Base-by-base conservation (phyloP, 345 rosid genomes). In the Durio zibethinus region DNA sequence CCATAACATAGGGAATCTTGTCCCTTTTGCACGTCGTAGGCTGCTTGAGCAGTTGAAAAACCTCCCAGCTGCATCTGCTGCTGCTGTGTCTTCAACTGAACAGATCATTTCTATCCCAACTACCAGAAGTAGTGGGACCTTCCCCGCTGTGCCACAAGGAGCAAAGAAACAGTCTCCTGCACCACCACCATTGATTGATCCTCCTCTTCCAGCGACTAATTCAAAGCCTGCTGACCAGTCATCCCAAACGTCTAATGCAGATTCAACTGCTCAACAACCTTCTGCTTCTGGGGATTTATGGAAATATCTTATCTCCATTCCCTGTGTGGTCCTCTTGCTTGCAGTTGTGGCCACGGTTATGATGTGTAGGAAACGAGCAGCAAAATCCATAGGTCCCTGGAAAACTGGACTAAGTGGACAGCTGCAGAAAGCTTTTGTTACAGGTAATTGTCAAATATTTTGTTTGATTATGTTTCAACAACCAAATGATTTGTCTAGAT, bases 351-450 rank as follows among this genome's bases (percentile, higher is more conserved):
- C 76, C 80, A 75, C 84, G 47, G 48, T 87, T 79, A 53, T 87
- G 60, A 23, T 78, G 56, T 89, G 79, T 76, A 86, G 86, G 57
- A 93, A 84, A 71, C 85, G 63, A 65, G 92, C 90, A 65, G 90
- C 83, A 45, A 82, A 82, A 77, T 84, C 87, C 71, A 88, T 94
- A 29, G 81, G 91, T 76, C 98, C 98, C 20, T 94, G 98, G 98
- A 94, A 88, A 83, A 89, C 94, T 71, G 98, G 98, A 79, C 80
- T 94, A 29, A 94, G 98, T 82, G 98, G 94, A 82, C 98, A 94
- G 83, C 82, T 93, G 77, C 98, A 91, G 80, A 94, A 91, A 85
- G 95, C 97, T 75, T 93, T 94, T 75, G 81, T 93, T 66, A 89
- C 97, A 59, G 98, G 98, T 93, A 78, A 69, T 27, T 4, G 40